Conservation (phyloP, 768 basidiomycete species). For the Russula olivacea region DNA sequence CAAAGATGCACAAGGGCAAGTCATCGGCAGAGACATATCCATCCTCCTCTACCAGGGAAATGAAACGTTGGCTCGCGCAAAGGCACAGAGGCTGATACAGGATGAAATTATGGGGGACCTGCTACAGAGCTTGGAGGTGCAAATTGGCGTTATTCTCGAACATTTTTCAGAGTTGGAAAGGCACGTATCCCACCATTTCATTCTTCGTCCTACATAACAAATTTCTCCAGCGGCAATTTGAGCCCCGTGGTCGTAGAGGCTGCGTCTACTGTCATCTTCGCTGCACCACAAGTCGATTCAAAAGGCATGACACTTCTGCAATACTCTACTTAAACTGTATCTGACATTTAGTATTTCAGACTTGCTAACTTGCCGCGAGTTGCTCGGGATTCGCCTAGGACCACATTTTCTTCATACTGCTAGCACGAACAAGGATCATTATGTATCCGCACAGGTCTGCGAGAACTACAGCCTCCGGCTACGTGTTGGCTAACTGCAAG, state of each 20-base stretch:
- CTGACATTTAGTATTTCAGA: slow-evolving; percentile 37
- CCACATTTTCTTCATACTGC: slow-evolving; percentile 53
- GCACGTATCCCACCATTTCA: slow-evolving; percentile 30
- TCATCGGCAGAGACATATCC: slow-evolving; percentile 63
- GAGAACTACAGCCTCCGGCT: not conserved
- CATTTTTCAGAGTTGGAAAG: slow-evolving; percentile 53
- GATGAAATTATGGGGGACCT: slow-evolving; percentile 59
- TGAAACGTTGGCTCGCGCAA: slow-evolving; percentile 59
- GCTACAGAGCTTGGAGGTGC: slow-evolving; percentile 60
- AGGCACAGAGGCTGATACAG: slow-evolving; percentile 59
- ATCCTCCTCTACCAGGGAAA: slow-evolving; percentile 57
- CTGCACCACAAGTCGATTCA: slow-evolving; percentile 48
- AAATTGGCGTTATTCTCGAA: slow-evolving; percentile 56
- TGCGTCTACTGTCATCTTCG: slow-evolving; percentile 59
- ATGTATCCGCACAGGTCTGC: slow-evolving; percentile 49
- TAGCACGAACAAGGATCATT: slow-evolving; percentile 42
- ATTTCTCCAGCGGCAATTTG: slow-evolving; percentile 34
- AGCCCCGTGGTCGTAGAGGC: slow-evolving; percentile 59
- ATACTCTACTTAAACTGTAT: not conserved
- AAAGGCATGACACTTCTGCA: slow-evolving; percentile 41
- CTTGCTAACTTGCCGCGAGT: slow-evolving; percentile 46
- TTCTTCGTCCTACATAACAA: not conserved
- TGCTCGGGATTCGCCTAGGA: slow-evolving; percentile 53
- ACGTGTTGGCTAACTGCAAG: not conserved
- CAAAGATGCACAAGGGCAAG: slow-evolving; percentile 56